Percentiles rank a stretch among this genome's conserved stretches.
These are phyloP conservation scores for Aspergillus nanangensis DNA, from an alignment of 495 filamentous ascomycete species.

Conservation along the genomic window DNA sequence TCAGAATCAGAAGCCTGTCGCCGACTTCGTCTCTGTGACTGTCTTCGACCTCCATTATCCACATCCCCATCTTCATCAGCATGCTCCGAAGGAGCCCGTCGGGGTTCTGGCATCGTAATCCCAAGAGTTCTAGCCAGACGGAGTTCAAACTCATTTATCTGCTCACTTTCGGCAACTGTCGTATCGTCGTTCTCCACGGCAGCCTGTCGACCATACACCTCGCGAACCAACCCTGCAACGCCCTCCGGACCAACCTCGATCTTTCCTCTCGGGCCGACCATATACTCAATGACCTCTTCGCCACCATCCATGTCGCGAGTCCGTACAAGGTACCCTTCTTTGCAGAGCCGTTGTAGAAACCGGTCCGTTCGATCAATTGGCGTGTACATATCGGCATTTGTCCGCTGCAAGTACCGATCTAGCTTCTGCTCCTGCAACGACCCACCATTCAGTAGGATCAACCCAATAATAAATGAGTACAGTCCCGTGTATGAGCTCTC, in stretches of 20 bases:
- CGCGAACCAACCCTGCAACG: slow-evolving; percentile 63
- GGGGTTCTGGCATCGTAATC: slow-evolving; percentile 6
- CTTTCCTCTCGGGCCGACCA: slow-evolving; percentile 80
- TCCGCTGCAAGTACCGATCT: slow-evolving; percentile 64
- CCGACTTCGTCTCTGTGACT: slow-evolving; percentile 4
- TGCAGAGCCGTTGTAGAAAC: slow-evolving; percentile 67
- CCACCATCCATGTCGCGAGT: slow-evolving; percentile 61
- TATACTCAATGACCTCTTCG: slow-evolving; percentile 73
- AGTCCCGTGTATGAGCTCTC: slow-evolving; percentile 78
- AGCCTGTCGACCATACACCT: slow-evolving; percentile 48
- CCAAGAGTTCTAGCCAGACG: slow-evolving; percentile 30
- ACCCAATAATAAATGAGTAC: slow-evolving; percentile 71
- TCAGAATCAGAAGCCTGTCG: slow-evolving; percentile 21
- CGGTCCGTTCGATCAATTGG: slow-evolving; percentile 73
- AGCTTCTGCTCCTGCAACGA: slow-evolving; percentile 68
- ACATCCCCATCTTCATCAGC: slow-evolving; percentile 12
- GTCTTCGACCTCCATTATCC: slow-evolving; percentile 4
- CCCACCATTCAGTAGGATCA: slow-evolving; percentile 71
- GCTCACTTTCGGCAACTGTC: slow-evolving; percentile 33
- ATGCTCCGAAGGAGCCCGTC: slow-evolving; percentile 11
- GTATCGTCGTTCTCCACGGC: slow-evolving; percentile 35
- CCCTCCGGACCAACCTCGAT: slow-evolving; percentile 74
- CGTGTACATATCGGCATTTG: slow-evolving; percentile 72
- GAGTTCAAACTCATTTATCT: slow-evolving; percentile 26
- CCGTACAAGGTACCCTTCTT: slow-evolving; percentile 77